Percentiles rank a stretch among this genome's conserved stretches.
Conservation (phyloP, 2,329 filamentous ascomycete species). For the Pseudopyrenochaeta lycopersici region DNA sequence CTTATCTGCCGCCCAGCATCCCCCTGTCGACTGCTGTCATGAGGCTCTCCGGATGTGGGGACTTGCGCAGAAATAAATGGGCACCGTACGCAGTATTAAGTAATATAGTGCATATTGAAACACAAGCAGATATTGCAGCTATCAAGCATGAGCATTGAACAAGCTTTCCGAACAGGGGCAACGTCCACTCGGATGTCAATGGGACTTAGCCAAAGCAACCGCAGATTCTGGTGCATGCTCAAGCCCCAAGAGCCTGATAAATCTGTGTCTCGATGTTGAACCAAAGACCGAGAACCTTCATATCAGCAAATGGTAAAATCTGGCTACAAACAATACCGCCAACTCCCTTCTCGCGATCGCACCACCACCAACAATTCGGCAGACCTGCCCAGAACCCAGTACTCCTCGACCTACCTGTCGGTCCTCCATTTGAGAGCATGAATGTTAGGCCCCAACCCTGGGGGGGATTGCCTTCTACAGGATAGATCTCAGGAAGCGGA, state of each 20-base stretch:
- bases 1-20: background rate
- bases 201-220: too few species aligned
- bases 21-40: background rate
- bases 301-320: constrained; percentile 41
- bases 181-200: background rate
- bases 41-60: background rate
- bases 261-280: constrained; percentile 33
- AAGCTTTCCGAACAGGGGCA: background rate
- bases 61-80: background rate
- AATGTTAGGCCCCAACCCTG: constrained; percentile 72
- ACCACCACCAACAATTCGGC: constrained; percentile 70
- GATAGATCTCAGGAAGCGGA: constrained; percentile 60
- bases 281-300: constrained; percentile 34
- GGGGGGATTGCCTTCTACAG: constrained; percentile 54
- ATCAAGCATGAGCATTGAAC: background rate
- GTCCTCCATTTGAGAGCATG: constrained; percentile 55
- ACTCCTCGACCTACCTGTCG: constrained; percentile 36
- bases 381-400: constrained; percentile 67
- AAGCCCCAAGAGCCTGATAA: constrained; percentile 22
- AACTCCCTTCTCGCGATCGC: constrained; percentile 66
- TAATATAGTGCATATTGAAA: too few species aligned
- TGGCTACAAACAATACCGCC: constrained; percentile 50
- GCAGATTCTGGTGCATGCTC: background rate
- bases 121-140: background rate
- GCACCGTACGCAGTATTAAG: too few species aligned